A percentile compares a stretch with the other conserved stretches of the same genome.
Conservation (phyloP, 768 basidiomycete genomes). For the Cystofilobasidium bisporidii region DNA sequence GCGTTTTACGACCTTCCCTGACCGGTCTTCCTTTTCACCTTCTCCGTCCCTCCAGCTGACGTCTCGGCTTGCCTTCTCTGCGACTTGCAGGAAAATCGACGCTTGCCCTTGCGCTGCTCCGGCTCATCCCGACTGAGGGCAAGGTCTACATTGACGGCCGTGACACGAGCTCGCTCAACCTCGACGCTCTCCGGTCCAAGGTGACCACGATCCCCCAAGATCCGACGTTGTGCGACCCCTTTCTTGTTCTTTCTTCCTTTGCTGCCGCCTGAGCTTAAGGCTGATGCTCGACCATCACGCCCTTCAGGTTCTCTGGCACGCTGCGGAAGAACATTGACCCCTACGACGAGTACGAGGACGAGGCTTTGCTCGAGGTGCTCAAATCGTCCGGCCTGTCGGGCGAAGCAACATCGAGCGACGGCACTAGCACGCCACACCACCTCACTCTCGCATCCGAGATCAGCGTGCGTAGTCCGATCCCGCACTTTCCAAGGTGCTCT, state of each 20-base stretch:
- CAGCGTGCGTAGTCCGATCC: slow-evolving; percentile 29
- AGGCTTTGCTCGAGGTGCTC: slow-evolving; percentile 47
- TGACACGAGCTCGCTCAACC: slow-evolving; percentile 47
- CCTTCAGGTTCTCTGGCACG: slow-evolving; percentile 41
- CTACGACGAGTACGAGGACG: slow-evolving; percentile 51
- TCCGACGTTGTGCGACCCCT: slow-evolving; percentile 28
- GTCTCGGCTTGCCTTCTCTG: too few relatives aligned
- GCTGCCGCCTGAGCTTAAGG: too few relatives aligned
- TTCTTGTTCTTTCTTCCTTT: background rate
- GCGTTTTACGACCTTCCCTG: slow-evolving; percentile 42
- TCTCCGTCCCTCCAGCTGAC: too few relatives aligned
- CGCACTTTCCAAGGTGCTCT: too few relatives aligned
- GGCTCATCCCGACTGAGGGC: slow-evolving; percentile 53
- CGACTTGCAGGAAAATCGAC: slow-evolving; percentile 41
- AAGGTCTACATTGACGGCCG: slow-evolving; percentile 51
- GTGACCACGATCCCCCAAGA: slow-evolving; percentile 47
- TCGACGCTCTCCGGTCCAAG: slow-evolving; percentile 51
- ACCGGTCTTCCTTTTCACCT: too few relatives aligned
- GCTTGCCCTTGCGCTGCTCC: slow-evolving; percentile 50
- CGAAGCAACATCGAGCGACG: slow-evolving; percentile 38
- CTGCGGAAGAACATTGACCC: slow-evolving; percentile 55
- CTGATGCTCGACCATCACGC: slow-evolving; percentile 42
- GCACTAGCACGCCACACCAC: slow-evolving; percentile 31
- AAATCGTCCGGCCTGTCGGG: slow-evolving; percentile 44
- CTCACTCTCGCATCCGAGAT: slow-evolving; percentile 47